A percentile compares a stretch with the other conserved stretches of the same genome.
Conservation (phyloP, 2,329 filamentous ascomycete genomes). For the Mariannaea elegans region DNA sequence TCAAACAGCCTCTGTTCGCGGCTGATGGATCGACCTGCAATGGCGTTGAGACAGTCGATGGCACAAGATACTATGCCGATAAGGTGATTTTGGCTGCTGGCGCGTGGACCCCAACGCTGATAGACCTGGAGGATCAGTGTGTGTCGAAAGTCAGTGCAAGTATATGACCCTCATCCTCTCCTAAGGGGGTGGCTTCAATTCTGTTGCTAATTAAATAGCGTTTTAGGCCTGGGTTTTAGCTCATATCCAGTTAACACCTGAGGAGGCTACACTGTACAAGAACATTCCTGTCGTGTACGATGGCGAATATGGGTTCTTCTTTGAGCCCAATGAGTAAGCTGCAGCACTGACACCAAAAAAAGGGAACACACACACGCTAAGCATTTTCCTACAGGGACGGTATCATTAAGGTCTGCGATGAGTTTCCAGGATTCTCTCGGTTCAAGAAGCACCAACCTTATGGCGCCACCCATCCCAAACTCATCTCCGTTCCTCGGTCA, state of each 20-base stretch:
- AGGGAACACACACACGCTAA: background rate
- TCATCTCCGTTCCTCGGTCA: conserved; percentile 13
- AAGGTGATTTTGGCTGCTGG: conserved; percentile 13
- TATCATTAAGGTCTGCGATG: conserved; percentile 16
- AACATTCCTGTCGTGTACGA: conserved; percentile 11
- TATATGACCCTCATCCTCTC: background rate
- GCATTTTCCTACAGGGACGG: background rate
- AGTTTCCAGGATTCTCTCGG: conserved; percentile 14
- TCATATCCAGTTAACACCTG: conserved; percentile 12
- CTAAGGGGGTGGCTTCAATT: background rate
- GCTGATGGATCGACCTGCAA: conserved; percentile 10
- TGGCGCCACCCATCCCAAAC: background rate
- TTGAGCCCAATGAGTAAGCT: conserved; percentile 16
- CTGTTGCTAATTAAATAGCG: background rate
- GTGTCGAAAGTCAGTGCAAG: conserved; percentile 15
- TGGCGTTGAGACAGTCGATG: conserved; percentile 6
- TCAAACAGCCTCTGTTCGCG: conserved; percentile 2
- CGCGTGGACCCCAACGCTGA: conserved; percentile 2
- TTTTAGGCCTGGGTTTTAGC: conserved; percentile 10
- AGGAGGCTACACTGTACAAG: conserved; percentile 9
- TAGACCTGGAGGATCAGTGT: conserved; percentile 12
- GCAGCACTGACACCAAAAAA: background rate
- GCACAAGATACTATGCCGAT: conserved; percentile 9
- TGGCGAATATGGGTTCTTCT: conserved; percentile 19
- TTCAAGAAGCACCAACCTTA: conserved; percentile 11